phyloP scores from a whole-genome alignment of 805 yeast species.

The Candida patagonica region DNA sequence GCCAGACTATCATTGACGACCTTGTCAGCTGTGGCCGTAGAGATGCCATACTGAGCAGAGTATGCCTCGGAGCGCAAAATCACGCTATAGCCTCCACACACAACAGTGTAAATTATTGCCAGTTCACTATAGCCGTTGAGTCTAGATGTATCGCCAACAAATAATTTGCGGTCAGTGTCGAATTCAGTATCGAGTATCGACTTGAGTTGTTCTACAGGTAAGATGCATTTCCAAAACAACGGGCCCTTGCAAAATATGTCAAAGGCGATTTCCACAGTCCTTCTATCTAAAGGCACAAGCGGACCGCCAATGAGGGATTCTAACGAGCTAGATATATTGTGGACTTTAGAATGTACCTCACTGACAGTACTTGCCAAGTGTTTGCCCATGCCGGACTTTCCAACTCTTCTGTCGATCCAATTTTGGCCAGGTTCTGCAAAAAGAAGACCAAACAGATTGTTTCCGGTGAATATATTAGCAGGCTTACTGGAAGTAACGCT shows the following conservation, averaged over 20 bases:
- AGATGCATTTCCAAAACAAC: constrained; percentile 4
- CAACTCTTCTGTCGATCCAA: constrained; percentile 29
- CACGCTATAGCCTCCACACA: constrained; percentile 7
- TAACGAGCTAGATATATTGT: constrained; percentile 6
- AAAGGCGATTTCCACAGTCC: background rate
- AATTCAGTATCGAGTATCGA: constrained; percentile 7
- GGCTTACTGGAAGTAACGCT: background rate
- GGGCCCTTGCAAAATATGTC: constrained; percentile 5
- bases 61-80: background rate
- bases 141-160: constrained; percentile 1
- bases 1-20: too few relatives aligned
- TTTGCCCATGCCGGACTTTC: constrained; percentile 10
- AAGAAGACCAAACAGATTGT: background rate
- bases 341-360: constrained; percentile 7
- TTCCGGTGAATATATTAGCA: background rate
- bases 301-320: constrained; percentile 5
- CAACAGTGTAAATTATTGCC: constrained; percentile 7
- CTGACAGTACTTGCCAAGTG: constrained; percentile 6
- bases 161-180: background rate
- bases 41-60: too few relatives aligned
- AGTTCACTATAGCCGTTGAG: constrained; percentile 17
- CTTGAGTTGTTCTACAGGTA: constrained; percentile 8
- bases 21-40: too few relatives aligned
- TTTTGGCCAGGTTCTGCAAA: constrained; percentile 33
- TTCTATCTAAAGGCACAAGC: background rate